A percentile compares a stretch with the other conserved stretches of the same genome.
phyloP scores from a whole-genome alignment of 331 rosid species.

The Quercus lobata region DNA sequence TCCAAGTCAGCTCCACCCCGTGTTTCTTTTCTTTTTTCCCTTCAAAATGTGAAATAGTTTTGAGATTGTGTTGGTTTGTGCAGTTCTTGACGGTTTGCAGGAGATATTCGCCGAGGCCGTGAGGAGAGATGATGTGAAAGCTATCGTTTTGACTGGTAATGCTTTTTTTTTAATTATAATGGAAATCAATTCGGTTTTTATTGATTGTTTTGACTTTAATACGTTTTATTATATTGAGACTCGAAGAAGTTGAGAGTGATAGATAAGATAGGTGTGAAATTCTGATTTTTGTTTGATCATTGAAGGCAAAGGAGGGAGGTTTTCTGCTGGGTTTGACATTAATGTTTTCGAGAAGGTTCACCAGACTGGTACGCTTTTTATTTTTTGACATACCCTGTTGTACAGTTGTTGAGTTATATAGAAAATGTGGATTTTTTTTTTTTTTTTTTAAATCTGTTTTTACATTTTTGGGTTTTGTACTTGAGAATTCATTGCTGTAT shows the following conservation, averaged over 20 bases:
- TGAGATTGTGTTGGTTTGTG: constrained; percentile 4
- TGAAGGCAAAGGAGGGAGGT: constrained; percentile 79
- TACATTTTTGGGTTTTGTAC: background rate
- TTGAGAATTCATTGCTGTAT: constrained; percentile 6
- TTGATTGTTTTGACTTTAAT: background rate
- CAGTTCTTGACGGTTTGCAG: constrained; percentile 68
- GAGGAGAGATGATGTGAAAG: constrained; percentile 78
- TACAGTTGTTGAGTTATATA: background rate
- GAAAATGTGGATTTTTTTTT: background rate
- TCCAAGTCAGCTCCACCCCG: constrained; percentile 39
- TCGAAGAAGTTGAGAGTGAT: background rate
- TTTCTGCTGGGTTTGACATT: constrained; percentile 97
- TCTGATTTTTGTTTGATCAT: constrained; percentile 8
- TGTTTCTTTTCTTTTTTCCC: background rate
- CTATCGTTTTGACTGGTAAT: constrained; percentile 82
- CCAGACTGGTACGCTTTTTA: constrained; percentile 52
- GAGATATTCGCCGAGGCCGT: constrained; percentile 70
- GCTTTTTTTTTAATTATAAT: background rate
- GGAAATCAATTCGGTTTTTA: constrained; percentile 1
- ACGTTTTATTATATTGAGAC: background rate
- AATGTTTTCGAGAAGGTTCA: constrained; percentile 86
- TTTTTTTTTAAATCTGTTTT: background rate
- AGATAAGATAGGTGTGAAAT: background rate
- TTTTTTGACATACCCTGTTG: background rate
- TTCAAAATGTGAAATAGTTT: background rate